Base-by-base conservation (phyloP, 208 protist species). In the Zelonia costaricensis region DNA sequence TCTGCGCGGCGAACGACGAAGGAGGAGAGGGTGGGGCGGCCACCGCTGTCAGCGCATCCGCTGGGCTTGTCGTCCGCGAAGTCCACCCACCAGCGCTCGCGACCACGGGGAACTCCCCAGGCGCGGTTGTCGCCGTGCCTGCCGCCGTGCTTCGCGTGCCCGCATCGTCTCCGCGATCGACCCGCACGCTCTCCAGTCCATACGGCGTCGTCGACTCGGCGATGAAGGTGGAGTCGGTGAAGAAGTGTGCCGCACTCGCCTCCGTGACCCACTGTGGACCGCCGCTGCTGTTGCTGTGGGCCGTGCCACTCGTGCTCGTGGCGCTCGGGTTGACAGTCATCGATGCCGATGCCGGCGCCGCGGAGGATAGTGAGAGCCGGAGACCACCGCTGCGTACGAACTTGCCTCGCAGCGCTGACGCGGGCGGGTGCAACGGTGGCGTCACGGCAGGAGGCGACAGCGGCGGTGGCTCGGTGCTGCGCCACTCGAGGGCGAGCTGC, bases 211-310 rank as follows among this genome's bases (percentile, higher is more conserved):
- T 48, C 1, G 66, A 73, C 44, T 73, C 66, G 2, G 66, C 51
- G 28, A 73, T 73, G 31, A 73, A 73, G 1, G 66, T 73, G 3
- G 66, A 73, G 31, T 73, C 66, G 2, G 62, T 27, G 25, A 73
- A 73, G 18, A 73, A 60, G 35, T 73, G 33, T 0, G 66, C 42
- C 16, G 48, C 58, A 38, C 66, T 73, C 44, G 66, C 51, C 51
- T 73, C 66, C 1, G 49, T 45, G 25, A 66, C 66, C 66, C 66
- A 73, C 22, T n/a, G n/a, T n/a, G 28, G 28, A 3, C 39, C 28
- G 16, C 22, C n/a, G 13, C 18, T 3, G 5, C 6, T n/a, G 15
- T n/a, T 10, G 1, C 8, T 10, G 1, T 10, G 15, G 20, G 28
- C 0, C n/a, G 20, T 9, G 13, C 18, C 48, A 3, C 30, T n/a